A percentile compares a stretch with the other conserved stretches of the same genome.
Evolutionary conservation across 352 stramenopile species (phyloP).

Genomic region (Phytophthora melonis): DNA sequence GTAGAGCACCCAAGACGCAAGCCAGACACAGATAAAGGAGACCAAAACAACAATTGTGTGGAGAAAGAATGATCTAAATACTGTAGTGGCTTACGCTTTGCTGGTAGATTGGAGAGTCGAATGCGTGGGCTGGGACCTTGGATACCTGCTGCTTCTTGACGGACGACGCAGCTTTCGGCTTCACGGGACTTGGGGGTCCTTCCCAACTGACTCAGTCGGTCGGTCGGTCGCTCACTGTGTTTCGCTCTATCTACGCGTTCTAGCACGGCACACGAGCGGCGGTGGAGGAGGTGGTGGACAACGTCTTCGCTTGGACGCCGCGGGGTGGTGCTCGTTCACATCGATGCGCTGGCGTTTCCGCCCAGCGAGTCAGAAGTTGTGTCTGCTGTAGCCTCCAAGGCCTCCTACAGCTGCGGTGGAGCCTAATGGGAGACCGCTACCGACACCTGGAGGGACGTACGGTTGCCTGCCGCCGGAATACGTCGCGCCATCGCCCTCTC

Average conservation of each 20-base stretch:
- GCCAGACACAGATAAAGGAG: constrained; percentile 2
- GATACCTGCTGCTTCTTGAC: too few relatives aligned
- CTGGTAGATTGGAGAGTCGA: background rate
- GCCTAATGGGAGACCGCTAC: constrained; percentile 38
- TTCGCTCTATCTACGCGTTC: constrained; percentile 33
- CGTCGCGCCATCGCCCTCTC: constrained; percentile 62
- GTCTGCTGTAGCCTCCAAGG: constrained; percentile 73
- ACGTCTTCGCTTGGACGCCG: constrained; percentile 5
- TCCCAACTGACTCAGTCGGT: background rate
- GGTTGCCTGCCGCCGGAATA: constrained; percentile 66
- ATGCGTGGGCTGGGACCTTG: too few relatives aligned
- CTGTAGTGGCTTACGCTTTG: constrained; percentile 22
- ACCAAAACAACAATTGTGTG: constrained; percentile 4
- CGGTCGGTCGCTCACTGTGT: background rate
- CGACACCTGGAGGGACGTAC: constrained; percentile 49
- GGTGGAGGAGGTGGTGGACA: background rate
- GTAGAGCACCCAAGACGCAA: constrained; percentile 22
- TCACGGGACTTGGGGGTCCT: background rate
- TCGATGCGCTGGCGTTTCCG: constrained; percentile 35
- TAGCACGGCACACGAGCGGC: constrained; percentile 10
- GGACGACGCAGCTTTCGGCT: background rate
- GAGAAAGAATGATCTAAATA: constrained; percentile 58
- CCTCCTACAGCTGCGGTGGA: constrained; percentile 62
- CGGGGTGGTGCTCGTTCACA: constrained; percentile 23
- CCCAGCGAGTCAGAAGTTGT: constrained; percentile 69